These are phyloP conservation scores for Whalleya microplaca DNA, from an alignment of 2,329 filamentous ascomycete genomes.

Conservation along the genomic window DNA sequence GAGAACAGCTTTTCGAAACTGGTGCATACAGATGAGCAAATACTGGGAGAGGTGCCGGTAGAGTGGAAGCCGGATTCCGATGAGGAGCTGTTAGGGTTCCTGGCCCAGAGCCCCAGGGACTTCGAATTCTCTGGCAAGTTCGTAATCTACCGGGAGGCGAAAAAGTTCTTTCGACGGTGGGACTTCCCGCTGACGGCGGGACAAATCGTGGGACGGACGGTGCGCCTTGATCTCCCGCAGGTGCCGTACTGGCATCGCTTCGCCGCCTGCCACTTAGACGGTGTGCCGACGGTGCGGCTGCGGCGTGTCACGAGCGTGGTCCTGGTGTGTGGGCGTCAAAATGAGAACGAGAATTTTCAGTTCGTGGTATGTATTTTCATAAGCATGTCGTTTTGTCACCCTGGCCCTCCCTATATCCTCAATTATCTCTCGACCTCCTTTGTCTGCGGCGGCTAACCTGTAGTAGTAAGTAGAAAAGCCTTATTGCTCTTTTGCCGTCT, in stretches of 20 bases:
- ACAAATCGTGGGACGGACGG: background rate
- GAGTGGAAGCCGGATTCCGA: slow-evolving; percentile 1
- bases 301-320: background rate
- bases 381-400: too few relatives aligned
- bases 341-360: background rate
- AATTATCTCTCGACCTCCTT: background rate
- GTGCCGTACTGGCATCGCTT: background rate
- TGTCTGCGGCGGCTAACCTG: background rate
- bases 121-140: slow-evolving; percentile 12
- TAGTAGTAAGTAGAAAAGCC: background rate
- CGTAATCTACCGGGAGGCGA: slow-evolving; percentile 1
- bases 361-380: background rate
- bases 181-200: slow-evolving; percentile 1
- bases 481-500: background rate
- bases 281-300: background rate
- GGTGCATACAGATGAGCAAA: background rate
- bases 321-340: slow-evolving; percentile 11
- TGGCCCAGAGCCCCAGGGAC: slow-evolving; percentile 11
- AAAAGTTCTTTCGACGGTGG: slow-evolving; percentile 8
- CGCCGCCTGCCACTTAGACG: background rate
- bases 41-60: slow-evolving; percentile 2
- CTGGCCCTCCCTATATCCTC: background rate
- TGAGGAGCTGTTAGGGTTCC: slow-evolving; percentile 6
- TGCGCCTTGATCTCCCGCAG: slow-evolving; percentile 3
- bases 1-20: background rate